Conservation (phyloP, 768 basidiomycete species). For the Pisolithus orientalis region DNA sequence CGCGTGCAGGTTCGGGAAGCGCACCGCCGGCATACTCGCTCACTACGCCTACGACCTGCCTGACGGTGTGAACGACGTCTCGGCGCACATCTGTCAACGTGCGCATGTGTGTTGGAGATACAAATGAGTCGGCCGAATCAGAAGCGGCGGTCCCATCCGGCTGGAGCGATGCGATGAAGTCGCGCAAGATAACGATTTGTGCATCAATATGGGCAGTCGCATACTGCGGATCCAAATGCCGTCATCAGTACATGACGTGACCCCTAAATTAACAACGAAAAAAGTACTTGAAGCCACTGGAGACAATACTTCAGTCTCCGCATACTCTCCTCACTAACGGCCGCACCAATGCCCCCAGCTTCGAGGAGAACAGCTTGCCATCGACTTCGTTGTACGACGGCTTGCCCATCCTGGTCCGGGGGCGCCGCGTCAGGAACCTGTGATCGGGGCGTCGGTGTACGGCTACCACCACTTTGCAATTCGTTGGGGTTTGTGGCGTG, state of each 20-base stretch:
- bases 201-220: slow-evolving; percentile 84
- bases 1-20: slow-evolving; percentile 77
- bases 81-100: slow-evolving; percentile 69
- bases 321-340: slow-evolving; percentile 90
- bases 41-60: slow-evolving; percentile 85
- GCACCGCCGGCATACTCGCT: slow-evolving; percentile 81
- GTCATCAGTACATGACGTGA: neutral
- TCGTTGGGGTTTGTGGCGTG: neutral
- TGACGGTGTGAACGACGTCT: slow-evolving; percentile 84
- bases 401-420: slow-evolving; percentile 27
- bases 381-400: slow-evolving; percentile 67
- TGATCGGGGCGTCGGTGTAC: slow-evolving; percentile 17
- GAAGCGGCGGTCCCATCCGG: slow-evolving; percentile 20
- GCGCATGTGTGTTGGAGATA: slow-evolving; percentile 47
- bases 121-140: slow-evolving; percentile 23
- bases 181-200: slow-evolving; percentile 77
- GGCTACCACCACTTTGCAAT: slow-evolving; percentile 7
- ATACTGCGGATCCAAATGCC: slow-evolving; percentile 42
- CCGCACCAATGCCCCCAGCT: slow-evolving; percentile 82
- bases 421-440: slow-evolving; percentile 10
- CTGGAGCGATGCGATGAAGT: slow-evolving; percentile 73
- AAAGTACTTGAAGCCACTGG: slow-evolving; percentile 73
- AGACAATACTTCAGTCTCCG: slow-evolving; percentile 78
- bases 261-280: neutral
- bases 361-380: slow-evolving; percentile 84